A percentile compares a stretch with the other conserved stretches of the same genome.
These are phyloP conservation scores for Cystobasidium sp. DNA, from an alignment of 1,284 basidiomycete genomes.

Conservation along the genomic window DNA sequence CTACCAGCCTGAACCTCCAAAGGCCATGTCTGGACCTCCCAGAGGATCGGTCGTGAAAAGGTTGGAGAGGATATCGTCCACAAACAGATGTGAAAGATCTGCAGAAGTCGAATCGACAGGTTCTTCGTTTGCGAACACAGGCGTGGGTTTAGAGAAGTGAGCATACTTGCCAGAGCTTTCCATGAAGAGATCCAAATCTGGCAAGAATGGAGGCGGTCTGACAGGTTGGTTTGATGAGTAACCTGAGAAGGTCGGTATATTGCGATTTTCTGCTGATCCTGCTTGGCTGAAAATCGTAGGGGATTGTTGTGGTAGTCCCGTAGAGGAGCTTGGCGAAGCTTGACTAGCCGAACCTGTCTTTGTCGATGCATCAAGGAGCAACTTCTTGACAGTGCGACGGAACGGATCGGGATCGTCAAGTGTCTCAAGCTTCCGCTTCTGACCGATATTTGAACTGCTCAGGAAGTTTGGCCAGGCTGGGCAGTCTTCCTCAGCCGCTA, in stretches of 20 bases:
- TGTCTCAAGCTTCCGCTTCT: slow-evolving; percentile 23
- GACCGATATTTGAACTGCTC: background rate
- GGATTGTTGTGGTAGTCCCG: slow-evolving; percentile 16
- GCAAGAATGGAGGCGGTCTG: slow-evolving; percentile 18
- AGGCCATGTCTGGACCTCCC: slow-evolving; percentile 13
- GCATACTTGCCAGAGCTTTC: slow-evolving; percentile 18
- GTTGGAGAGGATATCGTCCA: slow-evolving; percentile 37
- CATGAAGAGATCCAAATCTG: slow-evolving; percentile 42
- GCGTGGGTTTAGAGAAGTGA: slow-evolving; percentile 14
- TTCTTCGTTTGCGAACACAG: slow-evolving; percentile 13
- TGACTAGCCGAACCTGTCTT: background rate
- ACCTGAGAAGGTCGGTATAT: background rate
- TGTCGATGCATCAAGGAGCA: slow-evolving; percentile 31
- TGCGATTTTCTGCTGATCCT: background rate
- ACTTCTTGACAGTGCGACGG: slow-evolving; percentile 35
- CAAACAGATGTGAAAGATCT: slow-evolving; percentile 36
- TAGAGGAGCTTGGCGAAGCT: slow-evolving; percentile 17
- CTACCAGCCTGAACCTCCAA: slow-evolving; percentile 33
- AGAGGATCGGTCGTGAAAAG: slow-evolving; percentile 34
- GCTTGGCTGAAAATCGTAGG: slow-evolving; percentile 17
- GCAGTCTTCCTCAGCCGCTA: slow-evolving; percentile 38
- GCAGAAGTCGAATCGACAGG: slow-evolving; percentile 31
- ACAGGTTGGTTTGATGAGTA: slow-evolving; percentile 15
- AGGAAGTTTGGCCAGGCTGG: slow-evolving; percentile 1
- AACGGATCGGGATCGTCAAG: slow-evolving; percentile 28